A percentile compares a stretch with the other conserved stretches of the same genome.
Evolutionary conservation across 768 basidiomycete species (phyloP).

Genomic region (Trametes elegans): DNA sequence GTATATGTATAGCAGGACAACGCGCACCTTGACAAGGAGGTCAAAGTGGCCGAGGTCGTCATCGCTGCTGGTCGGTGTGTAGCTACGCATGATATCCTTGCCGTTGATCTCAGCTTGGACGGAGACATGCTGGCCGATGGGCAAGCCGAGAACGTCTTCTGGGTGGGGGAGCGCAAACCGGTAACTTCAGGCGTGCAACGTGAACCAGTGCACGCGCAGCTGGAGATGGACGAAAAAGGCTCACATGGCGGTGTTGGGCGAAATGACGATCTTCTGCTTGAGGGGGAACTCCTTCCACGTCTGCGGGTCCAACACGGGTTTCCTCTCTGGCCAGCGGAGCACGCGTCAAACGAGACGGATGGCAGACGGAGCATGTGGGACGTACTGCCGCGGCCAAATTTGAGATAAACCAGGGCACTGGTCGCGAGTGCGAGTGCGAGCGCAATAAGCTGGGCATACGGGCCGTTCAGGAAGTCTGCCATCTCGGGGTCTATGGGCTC

Average conservation of each 20-base stretch:
- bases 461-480: conserved; percentile 27
- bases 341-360: conserved; percentile 8
- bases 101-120: conserved; percentile 88
- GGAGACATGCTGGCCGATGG: conserved; percentile 95
- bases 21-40: conserved; percentile 87
- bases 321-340: conserved; percentile 45
- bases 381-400: conserved; percentile 33
- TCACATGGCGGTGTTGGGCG: conserved; percentile 94
- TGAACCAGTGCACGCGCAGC: background rate
- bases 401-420: conserved; percentile 51
- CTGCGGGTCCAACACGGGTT: conserved; percentile 69
- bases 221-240: conserved; percentile 26
- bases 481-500: conserved; percentile 5
- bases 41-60: conserved; percentile 94
- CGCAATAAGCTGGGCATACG: conserved; percentile 46
- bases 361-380: background rate
- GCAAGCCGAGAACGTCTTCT: conserved; percentile 84
- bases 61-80: conserved; percentile 94
- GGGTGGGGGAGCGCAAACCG: conserved; percentile 80
- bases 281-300: conserved; percentile 85
- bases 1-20: background rate
- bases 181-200: conserved; percentile 54
- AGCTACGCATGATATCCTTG: conserved; percentile 86
- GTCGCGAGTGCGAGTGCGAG: conserved; percentile 50
- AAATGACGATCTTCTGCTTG: conserved; percentile 75